These are phyloP conservation scores for Tylopilus sp. DNA, from an alignment of 768 basidiomycete genomes.

Conservation along the genomic window DNA sequence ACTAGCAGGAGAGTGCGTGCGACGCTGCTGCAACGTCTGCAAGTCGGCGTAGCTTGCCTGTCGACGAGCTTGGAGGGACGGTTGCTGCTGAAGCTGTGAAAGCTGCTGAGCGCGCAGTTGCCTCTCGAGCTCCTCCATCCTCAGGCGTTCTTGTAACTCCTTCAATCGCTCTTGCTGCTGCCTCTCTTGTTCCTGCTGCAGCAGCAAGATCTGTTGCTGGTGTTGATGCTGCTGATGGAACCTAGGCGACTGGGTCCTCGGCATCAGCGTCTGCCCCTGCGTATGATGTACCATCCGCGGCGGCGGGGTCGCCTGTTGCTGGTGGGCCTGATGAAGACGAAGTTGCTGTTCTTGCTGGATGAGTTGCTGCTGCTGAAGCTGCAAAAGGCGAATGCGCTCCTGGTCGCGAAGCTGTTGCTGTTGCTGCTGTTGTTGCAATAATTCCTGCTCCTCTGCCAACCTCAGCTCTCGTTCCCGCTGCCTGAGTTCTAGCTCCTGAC, in stretches of 20 bases:
- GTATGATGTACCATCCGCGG: slow-evolving; percentile 57
- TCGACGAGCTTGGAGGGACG: slow-evolving; percentile 36
- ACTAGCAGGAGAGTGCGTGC: slow-evolving; percentile 46
- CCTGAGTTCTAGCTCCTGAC: slow-evolving; percentile 42
- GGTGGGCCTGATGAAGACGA: slow-evolving; percentile 38
- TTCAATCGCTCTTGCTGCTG: slow-evolving; percentile 53
- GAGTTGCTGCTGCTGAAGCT: slow-evolving; percentile 44
- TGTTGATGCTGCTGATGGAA: slow-evolving; percentile 76
- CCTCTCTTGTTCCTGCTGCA: slow-evolving; percentile 67
- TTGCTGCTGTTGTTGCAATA: slow-evolving; percentile 40
- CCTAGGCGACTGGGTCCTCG: slow-evolving; percentile 73
- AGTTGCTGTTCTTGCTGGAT: slow-evolving; percentile 34
- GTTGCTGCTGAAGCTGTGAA: slow-evolving; percentile 44
- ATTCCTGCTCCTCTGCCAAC: slow-evolving; percentile 33
- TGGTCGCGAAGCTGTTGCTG: slow-evolving; percentile 40
- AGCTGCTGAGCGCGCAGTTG: slow-evolving; percentile 54
- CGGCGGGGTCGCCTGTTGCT: slow-evolving; percentile 52
- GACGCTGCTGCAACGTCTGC: slow-evolving; percentile 47
- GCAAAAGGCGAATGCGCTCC: slow-evolving; percentile 38
- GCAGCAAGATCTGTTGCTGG: slow-evolving; percentile 62
- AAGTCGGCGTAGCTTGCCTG: slow-evolving; percentile 46
- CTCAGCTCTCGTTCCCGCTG: slow-evolving; percentile 45
- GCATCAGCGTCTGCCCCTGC: slow-evolving; percentile 28
- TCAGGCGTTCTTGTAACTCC: slow-evolving; percentile 62
- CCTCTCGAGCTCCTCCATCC: slow-evolving; percentile 63